Evolutionary conservation across 192 early-diverging fungal genomes (phyloP).

Genomic region (Coemansia sp.): DNA sequence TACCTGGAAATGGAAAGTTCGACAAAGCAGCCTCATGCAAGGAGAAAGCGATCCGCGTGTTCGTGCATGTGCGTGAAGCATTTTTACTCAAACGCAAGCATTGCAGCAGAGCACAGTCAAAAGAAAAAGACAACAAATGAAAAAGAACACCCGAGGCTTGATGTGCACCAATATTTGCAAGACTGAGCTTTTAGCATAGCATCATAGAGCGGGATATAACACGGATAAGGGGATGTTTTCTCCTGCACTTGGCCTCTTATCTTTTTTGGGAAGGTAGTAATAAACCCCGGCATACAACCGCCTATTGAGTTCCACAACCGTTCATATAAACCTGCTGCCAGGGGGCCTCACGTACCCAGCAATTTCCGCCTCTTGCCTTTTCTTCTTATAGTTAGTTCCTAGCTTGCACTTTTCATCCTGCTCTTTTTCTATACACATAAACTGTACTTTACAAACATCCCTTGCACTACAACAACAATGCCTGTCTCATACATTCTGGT

Average conservation of each 20-base stretch:
- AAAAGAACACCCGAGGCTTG: background rate
- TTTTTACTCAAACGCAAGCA: background rate
- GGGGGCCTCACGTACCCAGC: background rate
- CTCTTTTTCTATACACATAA: background rate
- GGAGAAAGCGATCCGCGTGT: background rate
- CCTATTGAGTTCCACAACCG: no score
- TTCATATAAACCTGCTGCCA: no score
- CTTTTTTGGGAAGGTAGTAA: no score
- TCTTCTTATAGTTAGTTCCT: background rate
- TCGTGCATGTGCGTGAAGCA: background rate
- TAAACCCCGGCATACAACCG: no score
- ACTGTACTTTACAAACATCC: background rate
- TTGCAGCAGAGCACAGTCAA: background rate
- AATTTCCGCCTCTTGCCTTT: background rate
- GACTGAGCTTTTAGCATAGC: no score
- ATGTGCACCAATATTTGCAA: background rate
- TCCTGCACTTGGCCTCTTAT: no score
- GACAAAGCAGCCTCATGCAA: background rate
- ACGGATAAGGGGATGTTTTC: no score
- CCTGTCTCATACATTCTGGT: conserved; percentile 36
- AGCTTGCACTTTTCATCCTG: background rate
- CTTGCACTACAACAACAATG: conserved; percentile 15
- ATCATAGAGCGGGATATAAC: no score
- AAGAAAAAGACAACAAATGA: background rate
- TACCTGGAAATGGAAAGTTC: background rate